Evolutionary conservation across 2,329 filamentous ascomycete genomes (phyloP).

Genomic region (Epichloe sp.): DNA sequence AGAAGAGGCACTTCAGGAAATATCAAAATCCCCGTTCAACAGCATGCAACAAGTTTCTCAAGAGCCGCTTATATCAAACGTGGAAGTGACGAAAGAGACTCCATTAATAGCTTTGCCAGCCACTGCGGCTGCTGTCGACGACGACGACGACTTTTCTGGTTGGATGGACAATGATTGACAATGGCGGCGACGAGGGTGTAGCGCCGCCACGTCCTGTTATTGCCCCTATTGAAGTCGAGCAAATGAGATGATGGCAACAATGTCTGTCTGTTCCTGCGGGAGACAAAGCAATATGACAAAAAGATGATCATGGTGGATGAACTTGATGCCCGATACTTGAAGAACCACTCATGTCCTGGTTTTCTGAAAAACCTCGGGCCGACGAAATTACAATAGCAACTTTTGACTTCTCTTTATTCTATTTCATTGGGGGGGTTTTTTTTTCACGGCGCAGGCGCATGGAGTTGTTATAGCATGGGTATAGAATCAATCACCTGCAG

Average conservation of each 20-base stretch:
- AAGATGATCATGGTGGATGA: background rate
- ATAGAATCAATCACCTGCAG: background rate
- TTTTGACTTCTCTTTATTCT: background rate
- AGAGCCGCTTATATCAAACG: background rate
- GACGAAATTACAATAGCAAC: background rate
- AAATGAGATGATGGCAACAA: background rate
- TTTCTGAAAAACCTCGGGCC: background rate
- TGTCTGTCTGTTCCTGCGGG: background rate
- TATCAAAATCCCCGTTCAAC: background rate
- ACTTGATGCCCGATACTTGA: background rate
- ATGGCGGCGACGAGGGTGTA: background rate
- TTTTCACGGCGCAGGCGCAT: background rate
- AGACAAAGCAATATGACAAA: background rate
- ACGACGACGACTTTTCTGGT: slow-evolving; percentile 14
- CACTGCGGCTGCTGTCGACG: slow-evolving; percentile 1
- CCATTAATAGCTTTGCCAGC: slow-evolving; percentile 9
- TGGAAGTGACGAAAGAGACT: background rate
- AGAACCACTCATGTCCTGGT: background rate
- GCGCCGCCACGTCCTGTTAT: background rate
- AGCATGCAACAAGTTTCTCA: background rate
- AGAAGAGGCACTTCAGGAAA: background rate
- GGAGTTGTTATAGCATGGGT: background rate
- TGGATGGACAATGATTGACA: slow-evolving; percentile 15
- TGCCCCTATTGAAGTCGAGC: background rate
- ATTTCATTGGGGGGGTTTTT: background rate